Evolutionary conservation across 352 stramenopile genomes (phyloP), one percentile per base, ranked within the genome.

Genomic region (Phytophthora tubulina): DNA sequence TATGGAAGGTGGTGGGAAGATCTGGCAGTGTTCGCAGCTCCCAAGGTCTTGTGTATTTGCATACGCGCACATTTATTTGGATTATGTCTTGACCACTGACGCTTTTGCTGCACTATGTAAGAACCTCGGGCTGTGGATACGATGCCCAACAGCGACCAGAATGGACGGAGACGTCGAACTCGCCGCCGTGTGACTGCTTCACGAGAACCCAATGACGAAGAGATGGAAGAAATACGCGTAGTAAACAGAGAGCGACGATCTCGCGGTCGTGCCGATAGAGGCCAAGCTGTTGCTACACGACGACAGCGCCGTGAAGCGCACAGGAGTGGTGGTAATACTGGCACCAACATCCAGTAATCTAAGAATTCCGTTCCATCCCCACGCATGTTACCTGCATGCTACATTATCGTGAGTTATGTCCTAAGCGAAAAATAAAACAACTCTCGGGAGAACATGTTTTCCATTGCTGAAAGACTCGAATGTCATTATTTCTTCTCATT

Each of bases 191-290:
- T 30, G 46, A 15, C 46, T 53, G 49, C 13, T 38, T 30, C 49
- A 41, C 46, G 17, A 46, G 31, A 63, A 53, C 45, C 31, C 31
- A 63, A 31, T 11, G 42, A 13, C 33, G 56, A 63, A 53, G 31
- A 53, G 7, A 21, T 27, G 42, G 42, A 53, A 44, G 55, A 53
- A 6, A 55, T 41, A 41, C n/a, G 14, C 42, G n/a, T 21, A 32
- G 14, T 51, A 14, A 33, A 31, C 14, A 52, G 55, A 63, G 30
- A 44, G 8, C 42, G 56, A 42, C 42, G 17, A 53, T 41, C 14
- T 44, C n/a, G 41, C 31, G 42, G 41, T 14, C 8, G n/a, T 15
- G 13, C 38, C 31, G 27, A 45, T 27, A 33, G 39, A 35, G 3
- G n/a, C 7, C 11, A 45, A 11, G 10, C 27, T 60, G 30, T 46